Evolutionary conservation across 1,139 yeast species (phyloP), one percentile per base, ranked within the genome.

Genomic region (Candida sp.): DNA sequence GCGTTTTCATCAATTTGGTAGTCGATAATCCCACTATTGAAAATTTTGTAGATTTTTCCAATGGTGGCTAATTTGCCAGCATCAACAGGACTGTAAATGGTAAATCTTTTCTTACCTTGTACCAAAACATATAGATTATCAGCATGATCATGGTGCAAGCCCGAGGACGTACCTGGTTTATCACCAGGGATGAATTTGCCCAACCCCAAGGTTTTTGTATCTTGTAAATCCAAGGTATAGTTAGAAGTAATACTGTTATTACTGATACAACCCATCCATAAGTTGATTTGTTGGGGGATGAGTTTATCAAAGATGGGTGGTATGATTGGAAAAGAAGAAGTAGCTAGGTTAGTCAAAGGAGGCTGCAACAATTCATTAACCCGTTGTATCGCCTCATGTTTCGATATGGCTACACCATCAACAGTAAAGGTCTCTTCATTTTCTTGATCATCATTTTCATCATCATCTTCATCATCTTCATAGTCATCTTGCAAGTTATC

Each of bases 111-210:
- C n/a, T 57, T 56, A 0, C 91, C 93, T 25, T 73, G 64, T 1
- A 81, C 57, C 1, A 85, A 73, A 2, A 84, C 66, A 57, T 85
- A 85, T 35, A 84, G 63, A 54, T 85, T 85, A 56, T 84, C 90
- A 1, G 91, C 87, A 60, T 84, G 90, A 56, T 85, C 93, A 57
- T 85, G 93, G 53, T 85, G 93, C n/a, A 85, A 63, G 0, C 93
- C 93, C 0, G 90, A 82, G 0, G 89, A 82, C 0, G 82, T 69
- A 1, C 85, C 86, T 1, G 60, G 61, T 3, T 25, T 21, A 5
- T 43, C 39, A 1, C 76, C 74, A 1, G 86, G 82, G 2, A 82
- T 59, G 21, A 64, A 64, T 49, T 77, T 75, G 0, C 85, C 87
- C 2, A 81, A 58, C 32, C 66, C 63, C 1, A 53, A 40, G 7